These are phyloP conservation scores for Russula sp. DNA, from an alignment of 768 basidiomycete genomes.

Conservation along the genomic window DNA sequence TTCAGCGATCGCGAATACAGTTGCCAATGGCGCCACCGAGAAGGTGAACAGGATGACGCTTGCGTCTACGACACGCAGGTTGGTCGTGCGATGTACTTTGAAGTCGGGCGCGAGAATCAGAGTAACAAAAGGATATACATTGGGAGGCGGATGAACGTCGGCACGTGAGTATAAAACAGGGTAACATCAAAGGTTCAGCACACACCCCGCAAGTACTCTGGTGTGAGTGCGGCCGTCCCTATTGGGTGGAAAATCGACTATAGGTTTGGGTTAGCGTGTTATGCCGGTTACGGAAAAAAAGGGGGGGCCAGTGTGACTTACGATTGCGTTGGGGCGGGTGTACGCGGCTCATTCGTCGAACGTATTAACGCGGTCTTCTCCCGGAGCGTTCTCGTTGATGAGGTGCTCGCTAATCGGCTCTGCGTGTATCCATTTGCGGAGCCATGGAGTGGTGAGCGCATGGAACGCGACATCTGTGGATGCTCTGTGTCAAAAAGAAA, in stretches of 20 bases:
- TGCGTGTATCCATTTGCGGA: constrained; percentile 23
- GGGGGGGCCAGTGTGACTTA: not conserved
- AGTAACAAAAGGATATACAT: no score
- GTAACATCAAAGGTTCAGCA: not conserved
- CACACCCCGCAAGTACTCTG: constrained; percentile 31
- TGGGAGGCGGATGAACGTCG: no score
- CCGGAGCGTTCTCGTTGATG: constrained; percentile 15
- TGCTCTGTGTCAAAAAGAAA: constrained; percentile 5
- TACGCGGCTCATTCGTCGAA: constrained; percentile 20
- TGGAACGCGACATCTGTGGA: constrained; percentile 30
- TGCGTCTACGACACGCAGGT: constrained; percentile 34
- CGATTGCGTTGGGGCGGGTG: constrained; percentile 20
- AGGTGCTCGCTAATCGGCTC: constrained; percentile 15
- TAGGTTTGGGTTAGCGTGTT: not conserved
- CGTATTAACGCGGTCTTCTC: constrained; percentile 8
- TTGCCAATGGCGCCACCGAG: constrained; percentile 20
- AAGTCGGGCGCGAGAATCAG: constrained; percentile 36
- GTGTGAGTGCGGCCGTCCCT: constrained; percentile 39
- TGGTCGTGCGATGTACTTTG: constrained; percentile 39
- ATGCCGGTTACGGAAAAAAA: not conserved
- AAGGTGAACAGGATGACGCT: constrained; percentile 22
- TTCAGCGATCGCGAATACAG: constrained; percentile 22
- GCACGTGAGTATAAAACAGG: no score
- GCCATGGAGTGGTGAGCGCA: constrained; percentile 26
- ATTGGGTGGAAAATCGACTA: constrained; percentile 22